These are phyloP conservation scores for Hippophae rhamnoides DNA, from an alignment of 306 rosid genomes.

Conservation along the genomic window DNA sequence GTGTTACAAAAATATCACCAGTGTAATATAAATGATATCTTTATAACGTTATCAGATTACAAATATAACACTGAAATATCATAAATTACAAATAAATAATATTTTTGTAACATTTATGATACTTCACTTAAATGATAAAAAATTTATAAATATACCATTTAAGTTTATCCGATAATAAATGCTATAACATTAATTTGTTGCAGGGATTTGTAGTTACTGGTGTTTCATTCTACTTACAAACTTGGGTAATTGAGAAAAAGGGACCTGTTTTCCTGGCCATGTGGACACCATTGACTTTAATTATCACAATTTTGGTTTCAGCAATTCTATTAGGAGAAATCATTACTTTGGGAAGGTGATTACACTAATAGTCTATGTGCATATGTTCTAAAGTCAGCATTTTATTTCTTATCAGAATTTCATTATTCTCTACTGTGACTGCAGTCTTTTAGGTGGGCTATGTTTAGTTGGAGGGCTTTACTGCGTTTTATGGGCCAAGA, in stretches of 20 bases:
- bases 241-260: constrained; percentile 77
- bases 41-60: no score
- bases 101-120: no score
- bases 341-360: constrained; percentile 64
- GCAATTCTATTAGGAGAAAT: constrained; percentile 54
- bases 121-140: no score
- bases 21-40: no score
- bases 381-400: background rate
- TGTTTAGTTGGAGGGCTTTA: constrained; percentile 57
- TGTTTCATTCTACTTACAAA: constrained; percentile 62
- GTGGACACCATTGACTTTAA: constrained; percentile 57
- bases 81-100: no score
- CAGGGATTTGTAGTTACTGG: constrained; percentile 81
- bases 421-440: background rate
- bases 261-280: constrained; percentile 81
- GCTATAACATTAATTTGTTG: background rate
- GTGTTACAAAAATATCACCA: no score
- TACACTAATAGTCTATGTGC: background rate
- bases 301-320: constrained; percentile 52
- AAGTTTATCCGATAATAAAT: background rate
- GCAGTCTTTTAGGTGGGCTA: constrained; percentile 57
- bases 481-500: constrained; percentile 71
- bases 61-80: no score
- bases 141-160: no score
- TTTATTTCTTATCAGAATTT: no score